Conservation (phyloP, 352 stramenopile genomes). For the Globisporangium paddicum region DNA sequence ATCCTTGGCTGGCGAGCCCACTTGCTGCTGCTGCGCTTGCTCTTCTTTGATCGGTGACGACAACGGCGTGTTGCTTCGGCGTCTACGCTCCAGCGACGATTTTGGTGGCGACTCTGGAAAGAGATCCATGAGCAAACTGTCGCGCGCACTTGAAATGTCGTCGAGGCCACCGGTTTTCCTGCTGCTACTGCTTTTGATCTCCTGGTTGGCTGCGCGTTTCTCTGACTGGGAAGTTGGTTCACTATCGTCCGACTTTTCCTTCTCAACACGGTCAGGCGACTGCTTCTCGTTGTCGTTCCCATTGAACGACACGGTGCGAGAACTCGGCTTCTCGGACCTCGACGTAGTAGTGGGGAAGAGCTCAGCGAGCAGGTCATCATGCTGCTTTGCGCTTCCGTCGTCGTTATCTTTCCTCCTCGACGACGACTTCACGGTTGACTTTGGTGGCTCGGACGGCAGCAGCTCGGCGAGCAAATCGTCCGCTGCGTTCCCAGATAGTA, state of each 20-base stretch:
- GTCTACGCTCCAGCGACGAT: slow-evolving; percentile 14
- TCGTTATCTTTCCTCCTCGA: background rate
- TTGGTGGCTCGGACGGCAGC: slow-evolving; percentile 3
- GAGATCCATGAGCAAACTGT: slow-evolving; percentile 54
- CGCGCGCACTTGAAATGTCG: slow-evolving; percentile 29
- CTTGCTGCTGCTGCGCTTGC: slow-evolving; percentile 2
- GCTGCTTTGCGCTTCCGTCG: background rate
- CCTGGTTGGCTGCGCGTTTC: background rate
- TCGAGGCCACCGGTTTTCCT: background rate
- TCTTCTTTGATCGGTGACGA: slow-evolving; percentile 23
- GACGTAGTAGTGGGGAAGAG: slow-evolving; percentile 15
- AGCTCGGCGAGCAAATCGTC: slow-evolving; percentile 12
- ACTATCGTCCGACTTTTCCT: background rate
- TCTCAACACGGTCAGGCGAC: background rate
- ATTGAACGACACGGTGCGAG: background rate
- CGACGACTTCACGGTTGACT: background rate
- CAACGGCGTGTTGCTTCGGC: slow-evolving; percentile 8
- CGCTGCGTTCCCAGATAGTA: background rate
- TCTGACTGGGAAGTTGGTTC: background rate
- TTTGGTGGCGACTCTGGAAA: slow-evolving; percentile 35
- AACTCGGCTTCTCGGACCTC: background rate
- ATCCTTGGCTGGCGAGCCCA: background rate
- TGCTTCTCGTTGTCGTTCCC: slow-evolving; percentile 6
- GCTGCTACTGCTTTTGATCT: background rate
- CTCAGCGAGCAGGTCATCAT: slow-evolving; percentile 17